A percentile compares a stretch with the other conserved stretches of the same genome.
These are phyloP conservation scores for Trichoderma asperelloides DNA, from an alignment of 495 filamentous ascomycete species.

Conservation along the genomic window DNA sequence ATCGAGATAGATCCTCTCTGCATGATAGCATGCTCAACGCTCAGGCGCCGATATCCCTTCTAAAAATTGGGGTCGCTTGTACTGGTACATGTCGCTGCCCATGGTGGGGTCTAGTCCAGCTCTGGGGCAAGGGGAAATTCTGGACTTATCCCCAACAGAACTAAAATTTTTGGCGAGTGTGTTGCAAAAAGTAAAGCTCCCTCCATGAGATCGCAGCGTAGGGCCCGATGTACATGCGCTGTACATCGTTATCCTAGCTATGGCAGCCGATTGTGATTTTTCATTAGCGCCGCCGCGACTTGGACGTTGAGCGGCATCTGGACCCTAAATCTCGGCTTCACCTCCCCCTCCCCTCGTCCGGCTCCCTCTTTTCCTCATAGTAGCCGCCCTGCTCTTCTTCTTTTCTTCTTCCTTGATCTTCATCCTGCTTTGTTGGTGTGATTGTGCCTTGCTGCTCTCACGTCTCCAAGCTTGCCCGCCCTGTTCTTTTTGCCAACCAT, in stretches of 20 bases:
- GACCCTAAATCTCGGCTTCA: constrained; percentile 4
- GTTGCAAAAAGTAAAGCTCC: not conserved
- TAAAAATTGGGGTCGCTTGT: not conserved
- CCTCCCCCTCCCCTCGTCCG: constrained; percentile 3
- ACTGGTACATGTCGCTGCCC: not conserved
- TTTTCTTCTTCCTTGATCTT: not conserved
- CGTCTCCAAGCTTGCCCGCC: not conserved
- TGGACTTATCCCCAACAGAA: constrained; percentile 12
- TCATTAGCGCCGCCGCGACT: constrained; percentile 4
- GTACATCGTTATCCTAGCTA: not conserved
- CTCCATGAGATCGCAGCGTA: not conserved
- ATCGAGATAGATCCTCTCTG: not conserved
- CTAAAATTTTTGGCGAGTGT: constrained; percentile 9
- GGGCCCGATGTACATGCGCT: not conserved
- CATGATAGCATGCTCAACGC: not conserved
- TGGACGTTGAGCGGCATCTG: constrained; percentile 7
- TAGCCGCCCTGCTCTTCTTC: not conserved
- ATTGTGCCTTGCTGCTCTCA: not conserved
- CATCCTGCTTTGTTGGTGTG: not conserved
- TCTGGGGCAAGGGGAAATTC: constrained; percentile 8
- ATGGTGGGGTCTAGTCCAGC: not conserved
- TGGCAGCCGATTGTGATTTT: not conserved
- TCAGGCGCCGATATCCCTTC: not conserved
- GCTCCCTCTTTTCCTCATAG: not conserved
- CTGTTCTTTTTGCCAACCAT: not conserved